Evolutionary conservation across 1,139 yeast genomes (phyloP).

Genomic region (Nakaseomyces bracarensis): DNA sequence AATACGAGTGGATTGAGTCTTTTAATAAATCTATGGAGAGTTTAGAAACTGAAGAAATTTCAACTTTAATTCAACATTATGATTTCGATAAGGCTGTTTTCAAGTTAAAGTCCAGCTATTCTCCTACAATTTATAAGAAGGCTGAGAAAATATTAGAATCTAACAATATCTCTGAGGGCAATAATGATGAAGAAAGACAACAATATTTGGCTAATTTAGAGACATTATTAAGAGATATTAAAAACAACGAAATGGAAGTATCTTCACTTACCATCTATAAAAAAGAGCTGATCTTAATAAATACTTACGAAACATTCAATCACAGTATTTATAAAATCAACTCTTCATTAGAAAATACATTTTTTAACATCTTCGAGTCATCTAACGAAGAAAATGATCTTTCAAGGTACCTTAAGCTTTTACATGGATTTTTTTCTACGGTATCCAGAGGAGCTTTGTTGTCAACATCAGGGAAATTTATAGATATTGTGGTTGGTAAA

Average conservation of each 20-base stretch:
- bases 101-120: constrained; percentile 23
- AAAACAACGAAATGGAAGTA: constrained; percentile 50
- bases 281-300: constrained; percentile 25
- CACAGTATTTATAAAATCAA: constrained; percentile 27
- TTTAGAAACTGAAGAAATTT: constrained; percentile 17
- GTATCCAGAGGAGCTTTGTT: constrained; percentile 18
- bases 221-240: constrained; percentile 45
- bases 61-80: constrained; percentile 12
- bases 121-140: constrained; percentile 17
- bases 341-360: constrained; percentile 23
- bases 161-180: constrained; percentile 19
- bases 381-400: constrained; percentile 15
- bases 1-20: constrained; percentile 28
- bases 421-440: constrained; percentile 25
- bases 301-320: constrained; percentile 22
- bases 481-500: constrained; percentile 21
- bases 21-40: constrained; percentile 25
- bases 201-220: constrained; percentile 28
- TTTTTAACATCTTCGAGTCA: constrained; percentile 15
- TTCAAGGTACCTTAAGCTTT: constrained; percentile 18
- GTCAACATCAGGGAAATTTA: constrained; percentile 16
- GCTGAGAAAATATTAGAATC: constrained; percentile 24
- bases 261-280: constrained; percentile 34
- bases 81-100: constrained; percentile 17
- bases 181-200: constrained; percentile 10